These are phyloP conservation scores for Auxenochlorella pyrenoidosa DNA, from an alignment of 139 green algal genomes.

Conservation along the genomic window DNA sequence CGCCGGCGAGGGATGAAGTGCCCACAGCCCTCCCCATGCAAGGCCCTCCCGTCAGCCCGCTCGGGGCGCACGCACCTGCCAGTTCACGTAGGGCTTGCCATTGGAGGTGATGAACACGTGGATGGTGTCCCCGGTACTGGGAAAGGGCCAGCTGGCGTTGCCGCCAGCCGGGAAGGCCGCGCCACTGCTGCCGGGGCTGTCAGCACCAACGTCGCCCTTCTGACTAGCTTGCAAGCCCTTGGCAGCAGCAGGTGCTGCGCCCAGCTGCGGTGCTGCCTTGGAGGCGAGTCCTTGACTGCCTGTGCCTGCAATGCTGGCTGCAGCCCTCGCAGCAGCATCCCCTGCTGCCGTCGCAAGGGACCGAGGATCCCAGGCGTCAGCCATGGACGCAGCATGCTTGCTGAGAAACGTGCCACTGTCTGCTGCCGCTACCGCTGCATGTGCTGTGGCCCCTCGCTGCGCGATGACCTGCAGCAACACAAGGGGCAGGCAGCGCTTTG, in stretches of 20 bases:
- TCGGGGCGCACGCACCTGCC: neutral
- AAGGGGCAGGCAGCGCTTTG: no score
- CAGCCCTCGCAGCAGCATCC: neutral
- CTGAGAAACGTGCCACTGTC: no score
- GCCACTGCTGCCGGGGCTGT: neutral
- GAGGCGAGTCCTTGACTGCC: neutral
- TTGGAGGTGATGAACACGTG: constrained; percentile 88
- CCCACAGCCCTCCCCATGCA: no score
- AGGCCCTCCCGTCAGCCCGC: no score
- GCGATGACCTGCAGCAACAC: no score
- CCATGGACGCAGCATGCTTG: no score
- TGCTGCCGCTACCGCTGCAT: no score
- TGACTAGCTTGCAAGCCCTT: neutral
- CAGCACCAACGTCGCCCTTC: neutral
- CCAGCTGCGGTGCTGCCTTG: neutral
- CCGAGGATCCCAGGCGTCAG: no score
- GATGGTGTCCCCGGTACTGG: constrained; percentile 59
- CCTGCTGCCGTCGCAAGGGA: neutral
- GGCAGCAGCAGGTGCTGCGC: neutral
- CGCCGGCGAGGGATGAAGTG: no score
- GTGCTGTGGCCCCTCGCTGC: no score
- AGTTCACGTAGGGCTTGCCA: constrained; percentile 48
- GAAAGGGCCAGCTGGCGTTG: neutral
- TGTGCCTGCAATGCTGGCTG: neutral
- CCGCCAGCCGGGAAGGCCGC: neutral